Evolutionary conservation across 169 alveolate species (phyloP).

Genomic region (Neospora caninum): DNA sequence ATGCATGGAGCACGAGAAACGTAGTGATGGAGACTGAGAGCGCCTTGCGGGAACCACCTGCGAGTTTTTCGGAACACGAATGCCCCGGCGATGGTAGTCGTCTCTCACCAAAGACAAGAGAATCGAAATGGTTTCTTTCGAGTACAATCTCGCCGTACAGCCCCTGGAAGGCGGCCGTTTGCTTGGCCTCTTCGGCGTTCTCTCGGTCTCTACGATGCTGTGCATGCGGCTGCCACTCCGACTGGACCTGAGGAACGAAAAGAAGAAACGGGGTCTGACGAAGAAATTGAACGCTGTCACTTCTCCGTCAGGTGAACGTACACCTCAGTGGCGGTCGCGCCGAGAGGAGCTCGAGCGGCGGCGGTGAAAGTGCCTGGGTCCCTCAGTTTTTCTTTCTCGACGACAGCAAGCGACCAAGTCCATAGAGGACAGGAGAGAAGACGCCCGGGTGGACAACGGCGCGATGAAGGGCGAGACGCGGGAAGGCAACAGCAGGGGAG

Average conservation of each 20-base stretch:
- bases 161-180: background rate
- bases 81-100: no score
- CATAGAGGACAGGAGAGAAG: no score
- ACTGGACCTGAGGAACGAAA: background rate
- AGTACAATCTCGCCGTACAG: conserved; percentile 10
- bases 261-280: background rate
- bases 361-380: no score
- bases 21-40: background rate
- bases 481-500: no score
- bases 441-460: no score
- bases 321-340: background rate
- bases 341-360: no score
- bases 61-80: no score
- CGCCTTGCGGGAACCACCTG: no score
- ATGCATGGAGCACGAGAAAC: background rate
- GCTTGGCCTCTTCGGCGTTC: background rate
- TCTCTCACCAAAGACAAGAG: background rate
- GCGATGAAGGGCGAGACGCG: no score
- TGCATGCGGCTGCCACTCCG: conserved; percentile 26
- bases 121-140: background rate
- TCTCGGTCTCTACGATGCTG: background rate
- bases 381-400: no score
- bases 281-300: background rate
- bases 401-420: no score
- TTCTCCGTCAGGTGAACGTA: background rate